Evolutionary conservation across 2,329 filamentous ascomycete genomes (phyloP).

Genomic region (Setomelanomma holmii): DNA sequence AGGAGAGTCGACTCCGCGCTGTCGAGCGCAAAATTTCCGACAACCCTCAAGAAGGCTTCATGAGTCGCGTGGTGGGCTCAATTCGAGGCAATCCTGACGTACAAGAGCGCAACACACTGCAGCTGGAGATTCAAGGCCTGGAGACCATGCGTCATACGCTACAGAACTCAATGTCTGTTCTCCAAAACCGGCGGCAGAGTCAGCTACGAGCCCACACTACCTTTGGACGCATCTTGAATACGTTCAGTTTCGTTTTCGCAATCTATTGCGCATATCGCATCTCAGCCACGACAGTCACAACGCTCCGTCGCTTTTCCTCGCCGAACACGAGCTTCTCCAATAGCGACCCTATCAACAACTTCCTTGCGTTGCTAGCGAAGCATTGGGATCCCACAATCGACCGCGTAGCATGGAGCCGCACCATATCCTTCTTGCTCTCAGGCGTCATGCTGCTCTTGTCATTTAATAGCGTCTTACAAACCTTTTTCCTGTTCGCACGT

Average conservation of each 20-base stretch:
- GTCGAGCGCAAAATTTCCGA: constrained; percentile 70
- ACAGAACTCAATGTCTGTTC: constrained; percentile 67
- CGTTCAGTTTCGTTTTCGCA: constrained; percentile 74
- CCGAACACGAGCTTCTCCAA: constrained; percentile 65
- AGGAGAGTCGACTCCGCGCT: constrained; percentile 73
- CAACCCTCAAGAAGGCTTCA: constrained; percentile 62
- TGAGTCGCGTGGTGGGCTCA: constrained; percentile 76
- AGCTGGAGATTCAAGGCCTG: constrained; percentile 79
- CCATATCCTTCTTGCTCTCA: constrained; percentile 83
- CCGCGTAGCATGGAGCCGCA: constrained; percentile 81
- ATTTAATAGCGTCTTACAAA: constrained; percentile 84
- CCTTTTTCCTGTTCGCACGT: constrained; percentile 79
- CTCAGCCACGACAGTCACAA: constrained; percentile 72
- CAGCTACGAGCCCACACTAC: constrained; percentile 72
- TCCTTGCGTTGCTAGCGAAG: constrained; percentile 78
- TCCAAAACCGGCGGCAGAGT: constrained; percentile 68
- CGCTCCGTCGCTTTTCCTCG: constrained; percentile 66
- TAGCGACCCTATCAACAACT: constrained; percentile 82
- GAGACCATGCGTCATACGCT: constrained; percentile 80
- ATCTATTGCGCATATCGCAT: constrained; percentile 87
- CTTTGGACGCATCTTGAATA: constrained; percentile 68
- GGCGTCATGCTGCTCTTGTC: constrained; percentile 83
- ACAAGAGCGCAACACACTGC: constrained; percentile 62
- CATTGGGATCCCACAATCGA: constrained; percentile 86
- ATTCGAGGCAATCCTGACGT: constrained; percentile 68